phyloP scores from a whole-genome alignment of 495 filamentous ascomycete genomes.

The Hyaloscypha bicolor region DNA sequence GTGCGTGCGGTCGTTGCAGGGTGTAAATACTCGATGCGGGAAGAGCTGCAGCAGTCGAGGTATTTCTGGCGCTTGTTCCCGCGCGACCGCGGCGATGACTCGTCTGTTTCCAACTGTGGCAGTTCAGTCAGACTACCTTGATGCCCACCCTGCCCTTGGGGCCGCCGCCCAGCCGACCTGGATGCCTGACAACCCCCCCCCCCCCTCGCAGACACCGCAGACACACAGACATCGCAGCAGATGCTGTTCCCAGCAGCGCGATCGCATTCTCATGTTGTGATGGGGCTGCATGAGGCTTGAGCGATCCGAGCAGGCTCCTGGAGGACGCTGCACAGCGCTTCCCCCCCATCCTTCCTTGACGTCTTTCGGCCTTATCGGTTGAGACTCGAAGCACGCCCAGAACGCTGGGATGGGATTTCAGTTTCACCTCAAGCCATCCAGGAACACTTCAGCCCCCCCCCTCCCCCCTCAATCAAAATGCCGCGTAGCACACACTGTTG shows the following conservation, averaged over 20 bases:
- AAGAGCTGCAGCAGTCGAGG: conserved; percentile 5
- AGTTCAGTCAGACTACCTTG: background rate
- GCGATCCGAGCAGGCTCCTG: background rate
- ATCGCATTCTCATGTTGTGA: conserved; percentile 3
- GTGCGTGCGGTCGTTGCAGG: background rate
- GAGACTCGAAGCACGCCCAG: background rate
- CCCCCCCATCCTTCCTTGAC: background rate
- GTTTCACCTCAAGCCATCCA: background rate
- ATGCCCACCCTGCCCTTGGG: background rate
- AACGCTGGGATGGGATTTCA: background rate
- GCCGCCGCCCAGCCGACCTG: background rate
- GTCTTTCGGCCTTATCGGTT: background rate
- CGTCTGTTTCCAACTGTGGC: background rate
- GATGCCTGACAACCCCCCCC: background rate
- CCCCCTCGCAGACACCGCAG: no score
- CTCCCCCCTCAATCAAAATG: no score
- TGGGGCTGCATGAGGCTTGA: conserved; percentile 14
- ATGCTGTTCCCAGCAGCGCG: background rate
- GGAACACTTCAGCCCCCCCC: background rate
- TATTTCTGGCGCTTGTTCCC: conserved; percentile 17
- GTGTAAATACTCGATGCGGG: conserved; percentile 4
- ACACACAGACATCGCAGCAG: no score
- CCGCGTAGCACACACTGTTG: background rate
- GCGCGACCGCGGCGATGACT: background rate
- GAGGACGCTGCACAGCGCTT: conserved; percentile 20